Percentiles rank a stretch among this genome's conserved stretches.
Conservation (phyloP, 1,284 basidiomycete species). For the Caloboletus inedulis region DNA sequence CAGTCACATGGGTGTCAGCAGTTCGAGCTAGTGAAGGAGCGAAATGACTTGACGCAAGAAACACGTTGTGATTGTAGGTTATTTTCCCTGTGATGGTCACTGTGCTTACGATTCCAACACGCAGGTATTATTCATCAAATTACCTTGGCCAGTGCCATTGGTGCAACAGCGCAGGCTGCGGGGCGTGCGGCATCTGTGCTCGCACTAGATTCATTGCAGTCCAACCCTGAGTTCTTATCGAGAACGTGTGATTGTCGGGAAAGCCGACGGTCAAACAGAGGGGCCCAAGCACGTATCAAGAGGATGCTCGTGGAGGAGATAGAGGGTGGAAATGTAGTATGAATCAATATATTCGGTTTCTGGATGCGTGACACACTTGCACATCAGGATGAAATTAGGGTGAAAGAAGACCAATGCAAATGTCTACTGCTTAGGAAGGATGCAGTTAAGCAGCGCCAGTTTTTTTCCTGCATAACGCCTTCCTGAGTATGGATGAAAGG, state of each 20-base stretch:
- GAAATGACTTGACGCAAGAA: slow-evolving; percentile 36
- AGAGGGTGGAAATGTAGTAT: slow-evolving; percentile 28
- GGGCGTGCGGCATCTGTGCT: slow-evolving; percentile 55
- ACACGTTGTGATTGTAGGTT: slow-evolving; percentile 49
- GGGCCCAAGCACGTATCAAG: slow-evolving; percentile 39
- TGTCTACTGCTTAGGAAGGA: slow-evolving; percentile 10
- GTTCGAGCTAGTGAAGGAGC: slow-evolving; percentile 52
- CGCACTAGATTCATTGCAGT: slow-evolving; percentile 64
- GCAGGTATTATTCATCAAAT: slow-evolving; percentile 65
- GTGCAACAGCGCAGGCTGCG: slow-evolving; percentile 47
- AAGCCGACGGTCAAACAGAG: slow-evolving; percentile 38
- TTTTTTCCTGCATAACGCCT: slow-evolving; percentile 34
- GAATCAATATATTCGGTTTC: slow-evolving; percentile 8
- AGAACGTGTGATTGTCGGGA: slow-evolving; percentile 63
- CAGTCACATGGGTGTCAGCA: slow-evolving; percentile 66
- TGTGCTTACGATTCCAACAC: slow-evolving; percentile 15
- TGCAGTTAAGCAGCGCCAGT: slow-evolving; percentile 23
- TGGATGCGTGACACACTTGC: slow-evolving; percentile 7
- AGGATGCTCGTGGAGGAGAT: slow-evolving; percentile 33
- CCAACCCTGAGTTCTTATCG: slow-evolving; percentile 57
- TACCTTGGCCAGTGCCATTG: slow-evolving; percentile 56
- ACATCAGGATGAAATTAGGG: not conserved
- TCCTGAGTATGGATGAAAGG: slow-evolving; percentile 8
- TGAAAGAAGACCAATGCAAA: not conserved
- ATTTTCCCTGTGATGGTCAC: slow-evolving; percentile 1